phyloP scores from a whole-genome alignment of 768 basidiomycete genomes.

The Pisolithus tinctorius region DNA sequence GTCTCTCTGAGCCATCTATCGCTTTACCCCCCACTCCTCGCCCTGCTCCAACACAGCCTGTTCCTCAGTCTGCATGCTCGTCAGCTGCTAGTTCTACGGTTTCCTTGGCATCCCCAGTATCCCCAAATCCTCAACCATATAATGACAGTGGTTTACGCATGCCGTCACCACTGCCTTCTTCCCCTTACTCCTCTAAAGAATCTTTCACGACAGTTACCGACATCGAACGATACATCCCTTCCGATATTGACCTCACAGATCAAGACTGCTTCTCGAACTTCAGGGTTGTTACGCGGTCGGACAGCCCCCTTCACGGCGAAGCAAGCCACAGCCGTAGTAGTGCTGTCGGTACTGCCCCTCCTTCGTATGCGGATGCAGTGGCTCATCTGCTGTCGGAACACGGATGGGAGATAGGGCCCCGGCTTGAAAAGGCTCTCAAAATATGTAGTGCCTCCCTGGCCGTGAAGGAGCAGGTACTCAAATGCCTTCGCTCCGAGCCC shows the following conservation, averaged over 20 bases:
- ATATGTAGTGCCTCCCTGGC: conserved; percentile 11
- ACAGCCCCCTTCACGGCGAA: conserved; percentile 11
- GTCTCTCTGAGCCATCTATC: neutral
- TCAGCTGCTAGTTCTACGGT: neutral
- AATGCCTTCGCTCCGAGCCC: conserved; percentile 15
- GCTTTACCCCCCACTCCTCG: neutral
- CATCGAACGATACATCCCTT: conserved; percentile 1
- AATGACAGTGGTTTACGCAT: neutral
- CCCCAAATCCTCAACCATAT: neutral
- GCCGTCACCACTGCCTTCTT: neutral
- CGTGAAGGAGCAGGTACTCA: conserved; percentile 16
- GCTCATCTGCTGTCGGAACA: conserved; percentile 5
- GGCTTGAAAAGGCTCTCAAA: conserved; percentile 17
- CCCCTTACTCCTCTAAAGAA: neutral
- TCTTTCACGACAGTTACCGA: neutral
- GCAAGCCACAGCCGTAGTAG: neutral
- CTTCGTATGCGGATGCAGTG: conserved; percentile 9
- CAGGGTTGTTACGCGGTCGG: conserved; percentile 12
- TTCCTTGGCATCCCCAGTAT: neutral
- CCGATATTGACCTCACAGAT: conserved; percentile 2
- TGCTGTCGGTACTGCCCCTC: conserved; percentile 8
- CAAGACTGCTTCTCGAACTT: neutral
- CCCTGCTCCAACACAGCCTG: neutral
- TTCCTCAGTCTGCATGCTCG: neutral
- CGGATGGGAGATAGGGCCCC: conserved; percentile 7